Conservation (phyloP, 192 early-diverging fungal species). For the Coemansia sp. region DNA sequence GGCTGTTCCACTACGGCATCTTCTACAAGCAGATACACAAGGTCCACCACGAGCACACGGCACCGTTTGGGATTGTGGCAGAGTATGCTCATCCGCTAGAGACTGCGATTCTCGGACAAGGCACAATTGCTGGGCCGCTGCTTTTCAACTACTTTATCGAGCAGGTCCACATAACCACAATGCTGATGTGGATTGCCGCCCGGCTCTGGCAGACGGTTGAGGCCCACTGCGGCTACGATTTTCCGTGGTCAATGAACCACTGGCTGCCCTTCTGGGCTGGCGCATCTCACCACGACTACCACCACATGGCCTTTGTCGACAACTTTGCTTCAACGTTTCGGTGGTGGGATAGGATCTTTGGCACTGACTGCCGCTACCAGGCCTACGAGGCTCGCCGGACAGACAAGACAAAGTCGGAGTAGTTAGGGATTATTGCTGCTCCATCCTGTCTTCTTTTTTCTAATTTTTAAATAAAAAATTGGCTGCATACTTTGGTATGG, state of each 20-base stretch:
- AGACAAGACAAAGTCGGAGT: conserved; percentile 13
- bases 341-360: conserved; percentile 87
- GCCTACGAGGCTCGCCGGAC: conserved; percentile 50
- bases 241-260: conserved; percentile 83
- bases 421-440: not conserved
- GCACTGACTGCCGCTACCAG: conserved; percentile 76
- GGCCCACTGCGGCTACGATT: conserved; percentile 75
- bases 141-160: conserved; percentile 58
- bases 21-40: conserved; percentile 80
- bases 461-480: too few relatives aligned
- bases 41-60: conserved; percentile 72
- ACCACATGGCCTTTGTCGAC: conserved; percentile 66
- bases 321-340: conserved; percentile 78
- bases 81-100: conserved; percentile 76
- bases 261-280: conserved; percentile 86
- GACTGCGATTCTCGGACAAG: conserved; percentile 65
- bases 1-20: conserved; percentile 65
- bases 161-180: conserved; percentile 66
- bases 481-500: not conserved
- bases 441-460: not conserved
- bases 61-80: conserved; percentile 72
- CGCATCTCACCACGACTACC: conserved; percentile 75
- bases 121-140: conserved; percentile 61
- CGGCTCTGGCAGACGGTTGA: conserved; percentile 65
- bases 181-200: conserved; percentile 70